phyloP scores from a whole-genome alignment of 306 rosid species.

The Cucurbita moschata region DNA sequence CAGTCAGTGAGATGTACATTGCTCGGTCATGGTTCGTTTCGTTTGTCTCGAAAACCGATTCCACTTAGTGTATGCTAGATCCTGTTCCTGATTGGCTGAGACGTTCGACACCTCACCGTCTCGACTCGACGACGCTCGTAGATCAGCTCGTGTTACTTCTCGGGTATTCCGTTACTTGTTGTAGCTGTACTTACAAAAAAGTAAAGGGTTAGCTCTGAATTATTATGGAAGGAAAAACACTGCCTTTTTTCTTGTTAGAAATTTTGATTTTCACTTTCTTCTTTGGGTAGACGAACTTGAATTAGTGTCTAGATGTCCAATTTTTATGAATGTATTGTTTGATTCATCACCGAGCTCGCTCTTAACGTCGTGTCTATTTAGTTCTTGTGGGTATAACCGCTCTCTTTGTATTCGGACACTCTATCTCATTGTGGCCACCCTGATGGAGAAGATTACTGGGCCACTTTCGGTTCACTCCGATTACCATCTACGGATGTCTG shows the following conservation, averaged over 20 bases:
- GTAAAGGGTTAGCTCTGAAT: slow-evolving; percentile 9
- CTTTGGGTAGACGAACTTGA: neutral
- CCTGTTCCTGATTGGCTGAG: neutral
- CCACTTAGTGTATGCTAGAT: neutral
- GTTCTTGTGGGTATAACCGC: neutral
- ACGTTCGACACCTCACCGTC: neutral
- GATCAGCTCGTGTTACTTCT: neutral
- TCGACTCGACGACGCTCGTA: neutral
- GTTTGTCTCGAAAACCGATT: neutral
- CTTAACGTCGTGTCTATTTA: neutral
- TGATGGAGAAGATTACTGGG: too few species aligned
- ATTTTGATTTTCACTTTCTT: neutral
- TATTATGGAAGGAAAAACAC: neutral
- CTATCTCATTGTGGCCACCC: too few species aligned
- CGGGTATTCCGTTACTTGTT: neutral
- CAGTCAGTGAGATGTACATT: slow-evolving; percentile 48
- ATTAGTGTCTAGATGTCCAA: slow-evolving; percentile 2
- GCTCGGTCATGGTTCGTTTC: slow-evolving; percentile 21
- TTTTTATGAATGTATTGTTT: slow-evolving; percentile 1
- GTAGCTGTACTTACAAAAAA: neutral
- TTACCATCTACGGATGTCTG: too few species aligned
- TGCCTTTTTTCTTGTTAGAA: neutral
- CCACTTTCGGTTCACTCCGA: too few species aligned
- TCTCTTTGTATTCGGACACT: neutral
- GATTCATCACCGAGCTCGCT: slow-evolving; percentile 1